Evolutionary conservation across 768 basidiomycete species (phyloP), one percentile per base, ranked within the genome.

Genomic region (Candolleomyces efflorescens): DNA sequence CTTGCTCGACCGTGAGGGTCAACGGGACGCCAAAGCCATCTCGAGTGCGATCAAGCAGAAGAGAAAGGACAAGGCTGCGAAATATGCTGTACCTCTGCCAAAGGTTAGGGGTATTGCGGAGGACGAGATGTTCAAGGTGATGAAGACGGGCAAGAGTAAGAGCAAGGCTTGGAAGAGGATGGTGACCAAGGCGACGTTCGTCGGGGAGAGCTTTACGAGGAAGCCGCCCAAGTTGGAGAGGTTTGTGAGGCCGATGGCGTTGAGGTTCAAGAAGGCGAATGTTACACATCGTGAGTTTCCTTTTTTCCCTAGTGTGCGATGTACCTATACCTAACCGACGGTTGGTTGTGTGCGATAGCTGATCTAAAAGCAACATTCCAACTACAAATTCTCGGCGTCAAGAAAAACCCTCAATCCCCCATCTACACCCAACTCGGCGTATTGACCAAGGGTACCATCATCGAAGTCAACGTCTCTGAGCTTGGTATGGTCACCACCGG

Each of bases 141-240:
- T 99, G 81, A 92, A 94, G 79, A 94, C 96, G 0, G 97, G 97
- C 55, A 98, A 98, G 78, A 90, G 83, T 69, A 97, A 94, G 76
- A 86, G 83, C 67, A 99, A 98, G 74, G 82, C 90, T 17, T 99
- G 97, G 97, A 99, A 99, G 77, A 85, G 94, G 63, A 98, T 98
- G 94, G 92, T 99, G 60, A 97, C 94, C 56, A 99, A 99, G 74
- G 97, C 97, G 32, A 99, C 97, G 9, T 99, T 98, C 67, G 97
- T 99, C 32, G 96, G 96, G 4, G 94, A 98, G 71, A 89, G 92
- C 17, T 99, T 98, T 71, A 99, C 97, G 15, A 81, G 97, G 60
- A 98, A 98, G 72, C 97, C 97, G 1, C 95, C 98, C 59, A 99
- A 99, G 76, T 91, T 98, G 87, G 97, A 99, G 75, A 81, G 97